Base-by-base conservation (phyloP, 2,329 filamentous ascomycete species). In the Zalaria obscura region DNA sequence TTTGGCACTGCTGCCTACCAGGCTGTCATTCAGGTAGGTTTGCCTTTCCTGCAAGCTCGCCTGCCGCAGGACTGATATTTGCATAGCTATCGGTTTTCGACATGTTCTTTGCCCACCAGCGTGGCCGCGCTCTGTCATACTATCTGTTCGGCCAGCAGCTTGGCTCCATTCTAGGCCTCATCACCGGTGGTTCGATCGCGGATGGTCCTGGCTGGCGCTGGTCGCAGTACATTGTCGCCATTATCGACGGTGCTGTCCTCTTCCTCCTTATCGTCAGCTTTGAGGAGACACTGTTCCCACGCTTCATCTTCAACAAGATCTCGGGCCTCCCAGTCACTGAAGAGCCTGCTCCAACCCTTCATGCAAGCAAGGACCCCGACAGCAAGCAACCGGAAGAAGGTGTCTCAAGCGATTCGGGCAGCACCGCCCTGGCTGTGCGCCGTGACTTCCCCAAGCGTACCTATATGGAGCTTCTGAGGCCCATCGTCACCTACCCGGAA, bases 141-240 rank as follows among this genome's bases (percentile, higher is more conserved):
- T 63, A 63, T 36, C 53, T 63, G 5, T 64, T 62, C 44, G 60
- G 60, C 5, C 60, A 64, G 40, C 61, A 63, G 39, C 51, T 63
- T 3, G 60, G 61, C 0, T 59, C 56, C 0, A 63, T 63, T 10
- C 46, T 63, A 3, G 60, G 59, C 0, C 42, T 63, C 3, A 63
- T 63, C 27, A 45, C 58, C 5, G 60, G 60, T 1, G 59, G 60
- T 4, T 57, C 55, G 11, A 62, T 62, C 27, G 54, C 37, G 35
- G 51, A 62, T 37, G 52, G 52, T 4, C 50, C 57, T 18, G 56
- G 57, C 27, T 63, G 60, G 60, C 53, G 59, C 29, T 62, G 60
- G 47, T 45, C 47, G 5, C 45, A 49, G 43, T 47, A 57, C n/a
- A 57, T 59, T 33, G 56, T 57, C 25, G 54, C 57, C 1, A 58